These are phyloP conservation scores for Ceratocystis colombiana DNA, from an alignment of 2,329 filamentous ascomycete genomes.

Conservation along the genomic window DNA sequence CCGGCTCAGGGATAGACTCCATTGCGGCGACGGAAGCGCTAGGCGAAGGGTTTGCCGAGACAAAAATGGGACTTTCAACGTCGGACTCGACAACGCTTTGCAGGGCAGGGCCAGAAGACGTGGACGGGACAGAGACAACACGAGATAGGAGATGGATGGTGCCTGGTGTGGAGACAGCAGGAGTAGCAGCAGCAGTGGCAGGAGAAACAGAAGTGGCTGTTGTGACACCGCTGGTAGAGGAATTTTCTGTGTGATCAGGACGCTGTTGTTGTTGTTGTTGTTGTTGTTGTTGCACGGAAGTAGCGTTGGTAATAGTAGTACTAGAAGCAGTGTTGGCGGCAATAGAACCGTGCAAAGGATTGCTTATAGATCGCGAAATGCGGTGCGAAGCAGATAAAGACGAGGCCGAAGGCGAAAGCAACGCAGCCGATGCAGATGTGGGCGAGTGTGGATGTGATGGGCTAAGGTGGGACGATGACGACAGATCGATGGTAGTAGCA, in stretches of 20 bases:
- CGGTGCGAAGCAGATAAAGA: slow-evolving; percentile 18
- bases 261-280: background rate
- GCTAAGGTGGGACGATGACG: slow-evolving; percentile 26
- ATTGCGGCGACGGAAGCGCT: slow-evolving; percentile 11
- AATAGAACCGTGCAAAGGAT: slow-evolving; percentile 35
- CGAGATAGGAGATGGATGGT: slow-evolving; percentile 34
- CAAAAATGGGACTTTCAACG: slow-evolving; percentile 23
- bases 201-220: slow-evolving; percentile 22
- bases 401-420: slow-evolving; percentile 1
- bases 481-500: slow-evolving; percentile 19
- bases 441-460: background rate
- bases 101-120: slow-evolving; percentile 15
- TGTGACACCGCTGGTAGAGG: slow-evolving; percentile 27
- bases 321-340: background rate
- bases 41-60: slow-evolving; percentile 21
- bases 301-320: slow-evolving; percentile 27
- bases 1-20: slow-evolving; percentile 10
- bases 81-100: slow-evolving; percentile 22
- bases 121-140: slow-evolving; percentile 33
- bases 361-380: slow-evolving; percentile 27
- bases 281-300: background rate
- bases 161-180: slow-evolving; percentile 26
- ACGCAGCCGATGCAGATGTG: slow-evolving; percentile 21
- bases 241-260: slow-evolving; percentile 28
- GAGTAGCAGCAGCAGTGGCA: slow-evolving; percentile 4